Conservation (phyloP, 2,329 filamentous ascomycete genomes). For the Monilinia fructigena region DNA sequence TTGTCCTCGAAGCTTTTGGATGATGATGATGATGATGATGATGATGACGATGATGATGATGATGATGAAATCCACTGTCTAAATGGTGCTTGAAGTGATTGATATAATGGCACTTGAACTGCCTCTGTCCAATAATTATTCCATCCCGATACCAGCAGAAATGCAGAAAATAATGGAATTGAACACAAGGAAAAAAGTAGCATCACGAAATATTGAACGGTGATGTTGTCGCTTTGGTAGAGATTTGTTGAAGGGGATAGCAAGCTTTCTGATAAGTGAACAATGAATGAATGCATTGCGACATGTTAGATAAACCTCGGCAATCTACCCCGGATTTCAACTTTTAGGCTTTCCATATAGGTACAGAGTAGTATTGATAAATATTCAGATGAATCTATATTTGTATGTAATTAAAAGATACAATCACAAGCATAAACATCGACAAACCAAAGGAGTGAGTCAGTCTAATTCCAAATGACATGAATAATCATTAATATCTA, state of each 20-base stretch:
- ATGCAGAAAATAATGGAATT: constrained; percentile 7
- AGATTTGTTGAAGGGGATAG: constrained; percentile 3
- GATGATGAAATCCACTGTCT: constrained; percentile 12
- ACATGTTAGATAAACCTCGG: constrained; percentile 5
- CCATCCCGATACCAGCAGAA: constrained; percentile 16
- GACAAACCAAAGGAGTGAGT: too few species aligned
- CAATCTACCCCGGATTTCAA: not conserved
- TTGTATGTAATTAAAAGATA: too few species aligned
- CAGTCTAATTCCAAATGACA: too few species aligned
- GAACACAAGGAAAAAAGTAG: constrained; percentile 16
- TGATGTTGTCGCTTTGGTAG: constrained; percentile 13
- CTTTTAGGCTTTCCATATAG: too few species aligned
- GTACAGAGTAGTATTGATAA: too few species aligned
- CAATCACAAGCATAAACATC: too few species aligned
- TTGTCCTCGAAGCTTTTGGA: not conserved
- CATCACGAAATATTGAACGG: constrained; percentile 20
- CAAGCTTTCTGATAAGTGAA: not conserved
- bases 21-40: constrained; percentile 19
- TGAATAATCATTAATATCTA: too few species aligned
- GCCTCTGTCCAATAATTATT: constrained; percentile 14
- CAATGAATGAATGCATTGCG: too few species aligned
- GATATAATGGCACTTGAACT: constrained; percentile 16
- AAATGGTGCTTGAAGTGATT: constrained; percentile 8
- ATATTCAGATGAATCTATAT: too few species aligned
- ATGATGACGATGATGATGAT: constrained; percentile 2